Conservation (phyloP, 805 yeast genomes). For the Teunomyces cretensis region DNA sequence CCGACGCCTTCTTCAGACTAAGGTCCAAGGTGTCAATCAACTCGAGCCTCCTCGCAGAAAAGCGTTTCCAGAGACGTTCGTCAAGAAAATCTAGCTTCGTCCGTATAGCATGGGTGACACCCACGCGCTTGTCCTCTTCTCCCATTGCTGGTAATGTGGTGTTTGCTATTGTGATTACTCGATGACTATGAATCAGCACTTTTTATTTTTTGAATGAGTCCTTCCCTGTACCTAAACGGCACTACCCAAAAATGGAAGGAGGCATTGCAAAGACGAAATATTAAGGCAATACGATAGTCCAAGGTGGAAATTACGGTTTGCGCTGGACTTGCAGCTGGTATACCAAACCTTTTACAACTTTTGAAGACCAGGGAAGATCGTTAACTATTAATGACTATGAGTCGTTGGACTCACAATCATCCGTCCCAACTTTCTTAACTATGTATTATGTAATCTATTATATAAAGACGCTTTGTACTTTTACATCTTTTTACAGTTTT, state of each 20-base stretch:
- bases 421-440: too few relatives aligned
- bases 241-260: neutral
- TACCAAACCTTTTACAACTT: too few relatives aligned
- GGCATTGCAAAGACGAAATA: too few relatives aligned
- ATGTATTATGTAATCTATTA: neutral
- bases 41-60: constrained; percentile 87
- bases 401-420: constrained; percentile 4
- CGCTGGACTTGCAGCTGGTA: too few relatives aligned
- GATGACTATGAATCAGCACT: constrained; percentile 11
- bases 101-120: constrained; percentile 59
- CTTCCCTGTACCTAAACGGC: constrained; percentile 1
- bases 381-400: neutral
- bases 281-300: too few relatives aligned
- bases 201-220: constrained; percentile 4
- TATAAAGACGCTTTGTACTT: neutral
- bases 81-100: constrained; percentile 71
- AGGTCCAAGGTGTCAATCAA: constrained; percentile 74
- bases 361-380: too few relatives aligned
- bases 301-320: too few relatives aligned
- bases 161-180: neutral
- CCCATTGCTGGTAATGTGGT: neutral
- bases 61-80: constrained; percentile 82
- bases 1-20: constrained; percentile 77
- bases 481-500: too few relatives aligned
- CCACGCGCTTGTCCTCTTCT: constrained; percentile 32